Percentiles rank a stretch among this genome's conserved stretches.
These are phyloP conservation scores for Anisodus tanguticus DNA, from an alignment of 257 asterid species.

Conservation along the genomic window DNA sequence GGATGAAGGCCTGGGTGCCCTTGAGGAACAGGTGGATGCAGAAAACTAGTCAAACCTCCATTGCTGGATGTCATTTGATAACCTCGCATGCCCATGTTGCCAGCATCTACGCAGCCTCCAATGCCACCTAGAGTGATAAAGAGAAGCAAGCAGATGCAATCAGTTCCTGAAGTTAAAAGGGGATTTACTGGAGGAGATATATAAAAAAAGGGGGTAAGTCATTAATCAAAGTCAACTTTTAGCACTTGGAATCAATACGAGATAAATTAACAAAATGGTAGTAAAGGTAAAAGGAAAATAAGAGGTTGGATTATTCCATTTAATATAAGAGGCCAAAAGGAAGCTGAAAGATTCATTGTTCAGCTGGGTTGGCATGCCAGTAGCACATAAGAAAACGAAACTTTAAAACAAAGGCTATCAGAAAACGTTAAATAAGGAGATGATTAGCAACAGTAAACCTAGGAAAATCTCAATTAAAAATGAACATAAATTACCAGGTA, in stretches of 20 bases:
- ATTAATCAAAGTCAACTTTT: background rate
- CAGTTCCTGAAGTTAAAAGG: slow-evolving; percentile 18
- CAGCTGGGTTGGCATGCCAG: slow-evolving; percentile 12
- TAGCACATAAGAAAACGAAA: slow-evolving; percentile 2
- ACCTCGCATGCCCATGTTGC: slow-evolving; percentile 57
- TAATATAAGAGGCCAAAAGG: background rate
- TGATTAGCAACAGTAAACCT: background rate
- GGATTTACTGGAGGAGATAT: background rate
- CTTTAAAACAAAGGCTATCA: background rate
- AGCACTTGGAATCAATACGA: background rate
- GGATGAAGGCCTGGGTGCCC: slow-evolving; percentile 56
- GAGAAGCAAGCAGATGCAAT: background rate
- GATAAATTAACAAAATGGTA: background rate
- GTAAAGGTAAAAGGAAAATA: background rate
- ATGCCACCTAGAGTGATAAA: slow-evolving; percentile 37
- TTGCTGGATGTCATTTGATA: slow-evolving; percentile 51
- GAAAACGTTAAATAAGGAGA: background rate
- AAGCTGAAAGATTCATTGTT: slow-evolving; percentile 20
- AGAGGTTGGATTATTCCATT: background rate
- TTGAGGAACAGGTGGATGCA: slow-evolving; percentile 56
- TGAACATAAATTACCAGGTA: slow-evolving; percentile 54
- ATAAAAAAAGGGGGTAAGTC: background rate
- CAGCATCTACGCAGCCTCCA: slow-evolving; percentile 51
- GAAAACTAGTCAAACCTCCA: slow-evolving; percentile 52
- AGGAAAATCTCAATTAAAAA: background rate